Evolutionary conservation across 805 yeast species (phyloP), one percentile per base, ranked within the genome.

Genomic region (Soucietia sequanensis): DNA sequence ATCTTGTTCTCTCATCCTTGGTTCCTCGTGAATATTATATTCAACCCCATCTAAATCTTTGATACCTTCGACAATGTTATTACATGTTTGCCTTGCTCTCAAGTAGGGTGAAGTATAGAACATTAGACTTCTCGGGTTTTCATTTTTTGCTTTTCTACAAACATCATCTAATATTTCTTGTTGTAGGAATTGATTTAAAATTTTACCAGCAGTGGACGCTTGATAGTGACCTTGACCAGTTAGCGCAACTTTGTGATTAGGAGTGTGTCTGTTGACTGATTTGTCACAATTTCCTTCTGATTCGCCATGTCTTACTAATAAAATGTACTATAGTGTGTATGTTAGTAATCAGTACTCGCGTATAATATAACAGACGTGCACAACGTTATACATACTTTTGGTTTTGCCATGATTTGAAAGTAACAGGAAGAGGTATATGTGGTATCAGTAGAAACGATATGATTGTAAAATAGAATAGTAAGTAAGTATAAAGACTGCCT

Each of bases 1-100:
- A 58, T 90, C 97, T 59, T 90, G 97, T 54, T 90, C 97, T 43
- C 97, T 70, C 76, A 90, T 78, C 35, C 96, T 65, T 9, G 96
- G 95, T 54, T 90, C 97, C 56, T 90, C 97, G 46, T 78, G 73
- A 2, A 84, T 76, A 24, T 72, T 68, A 47, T 78, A 81, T 4
- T 49, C 46, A 2, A 67, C 60, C 1, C 57, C 66, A 4, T 68
- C 64, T 7, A 80, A 46, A 54, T 62, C 51, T 62, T 63, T 62
- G 42, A 79, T 70, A 2, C 81, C 83, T 23, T 76, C 71, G 2
- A 84, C 53, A 6, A 90, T 73, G 15, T 83, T 82, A 34, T 82
- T 75, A 23, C 93, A 71, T 1, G 97, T 90, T 56, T 90, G 88
- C 31, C 95, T 68, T 0, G 97, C 86, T 35, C 97, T 69, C 36